Base-by-base conservation (phyloP, 1,284 basidiomycete genomes). In the Papiliotrema laurentii region DNA sequence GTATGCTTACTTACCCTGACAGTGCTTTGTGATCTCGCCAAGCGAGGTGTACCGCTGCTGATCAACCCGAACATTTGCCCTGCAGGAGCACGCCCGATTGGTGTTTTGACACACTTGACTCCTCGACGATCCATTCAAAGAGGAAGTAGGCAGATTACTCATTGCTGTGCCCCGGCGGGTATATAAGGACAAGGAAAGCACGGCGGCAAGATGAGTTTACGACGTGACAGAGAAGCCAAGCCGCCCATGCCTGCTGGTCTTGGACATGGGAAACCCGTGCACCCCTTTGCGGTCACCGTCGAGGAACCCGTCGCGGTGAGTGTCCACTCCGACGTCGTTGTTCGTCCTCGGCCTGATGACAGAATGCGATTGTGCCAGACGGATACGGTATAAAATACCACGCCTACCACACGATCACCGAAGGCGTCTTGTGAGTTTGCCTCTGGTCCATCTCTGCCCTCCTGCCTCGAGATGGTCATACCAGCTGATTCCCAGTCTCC, bases 341-440 rank as follows among this genome's bases (percentile, higher is more conserved):
- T 18, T 16, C 39, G 41, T 18, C 27, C 13, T 24, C n/a, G 19
- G 4, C 19, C 50, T n/a, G 26, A 21, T 53, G 45, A 45, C 16
- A 68, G 64, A 68, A 68, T 43, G 61, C 66, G 2, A 66, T 68
- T 39, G 61, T 68, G 6, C 66, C 66, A 21, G 66, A 68, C 46
- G 64, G 66, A 9, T 68, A 68, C 47, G 66, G 66, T 7, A 66
- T 68, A 49, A 68, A 68, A 43, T 68, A 68, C 53, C 66, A 68
- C 42, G 66, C 66, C 3, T 68, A 68, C 51, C 66, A 68, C 43
- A 68, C 66, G 2, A 68, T 68, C 22, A 68, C 66, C 4, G 66
- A 68, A 47, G 66, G 66, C 3, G 66, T 68, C 7, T 68, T 68
- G 66, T 68, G 41, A 52, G 64, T 56, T n/a, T 10, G 19, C 25